Evolutionary conservation across 2,329 filamentous ascomycete species (phyloP).

Genomic region (Stromatinia cepivora): DNA sequence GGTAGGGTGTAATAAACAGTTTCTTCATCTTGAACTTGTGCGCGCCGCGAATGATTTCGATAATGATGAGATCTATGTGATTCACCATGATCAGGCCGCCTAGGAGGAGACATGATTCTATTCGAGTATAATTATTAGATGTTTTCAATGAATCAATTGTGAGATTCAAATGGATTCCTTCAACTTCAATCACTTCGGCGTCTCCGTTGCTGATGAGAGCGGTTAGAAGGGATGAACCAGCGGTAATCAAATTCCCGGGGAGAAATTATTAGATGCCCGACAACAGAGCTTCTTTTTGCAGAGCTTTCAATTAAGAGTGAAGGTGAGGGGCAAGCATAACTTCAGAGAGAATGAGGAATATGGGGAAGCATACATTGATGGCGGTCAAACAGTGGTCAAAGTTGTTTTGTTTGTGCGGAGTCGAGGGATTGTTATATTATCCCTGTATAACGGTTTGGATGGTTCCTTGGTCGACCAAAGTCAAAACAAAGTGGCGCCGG

Average conservation of each 20-base stretch:
- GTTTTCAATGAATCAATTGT: neutral
- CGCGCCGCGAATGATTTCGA: constrained; percentile 66
- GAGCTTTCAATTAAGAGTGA: neutral
- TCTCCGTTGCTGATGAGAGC: neutral
- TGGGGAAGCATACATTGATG: constrained; percentile 35
- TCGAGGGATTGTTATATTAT: constrained; percentile 25
- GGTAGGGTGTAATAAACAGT: constrained; percentile 46
- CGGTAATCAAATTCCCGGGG: constrained; percentile 7
- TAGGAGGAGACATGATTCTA: constrained; percentile 58
- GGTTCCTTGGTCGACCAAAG: constrained; percentile 39
- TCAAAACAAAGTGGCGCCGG: constrained; percentile 32
- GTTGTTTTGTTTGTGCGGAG: constrained; percentile 34
- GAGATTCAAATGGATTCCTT: constrained; percentile 16
- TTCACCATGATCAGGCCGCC: constrained; percentile 48
- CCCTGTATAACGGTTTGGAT: constrained; percentile 35
- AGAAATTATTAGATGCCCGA: neutral
- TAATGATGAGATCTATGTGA: constrained; percentile 64
- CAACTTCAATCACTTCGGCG: constrained; percentile 12
- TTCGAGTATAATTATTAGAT: constrained; percentile 7
- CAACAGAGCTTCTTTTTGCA: neutral
- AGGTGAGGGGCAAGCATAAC: constrained; percentile 13
- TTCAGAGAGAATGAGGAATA: constrained; percentile 14
- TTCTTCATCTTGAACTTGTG: constrained; percentile 69
- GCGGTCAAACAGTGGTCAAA: constrained; percentile 27
- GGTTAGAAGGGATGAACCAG: constrained; percentile 12